A percentile compares a stretch with the other conserved stretches of the same genome.
These are phyloP conservation scores for Syncephalis plumigaleata DNA, from an alignment of 371 early-diverging fungal species.

Conservation along the genomic window DNA sequence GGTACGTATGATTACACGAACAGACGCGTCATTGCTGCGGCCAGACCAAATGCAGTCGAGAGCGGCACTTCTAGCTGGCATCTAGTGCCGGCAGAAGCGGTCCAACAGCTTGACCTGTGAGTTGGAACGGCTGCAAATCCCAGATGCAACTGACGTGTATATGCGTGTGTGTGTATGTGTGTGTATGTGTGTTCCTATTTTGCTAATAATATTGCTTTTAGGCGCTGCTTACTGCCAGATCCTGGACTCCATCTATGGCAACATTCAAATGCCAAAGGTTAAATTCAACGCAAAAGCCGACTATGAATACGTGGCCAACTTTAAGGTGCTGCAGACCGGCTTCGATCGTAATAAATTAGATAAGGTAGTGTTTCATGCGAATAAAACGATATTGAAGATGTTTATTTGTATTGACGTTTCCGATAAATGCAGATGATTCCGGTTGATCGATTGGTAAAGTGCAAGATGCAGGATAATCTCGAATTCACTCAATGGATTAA, in stretches of 20 bases:
- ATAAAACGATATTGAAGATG: not conserved
- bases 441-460: slow-evolving; percentile 71
- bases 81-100: not conserved
- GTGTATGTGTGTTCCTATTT: too few relatives aligned
- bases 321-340: slow-evolving; percentile 52
- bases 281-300: slow-evolving; percentile 65
- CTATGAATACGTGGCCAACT: slow-evolving; percentile 67
- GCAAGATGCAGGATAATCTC: slow-evolving; percentile 92
- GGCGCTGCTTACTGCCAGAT: slow-evolving; percentile 67
- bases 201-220: slow-evolving; percentile 7
- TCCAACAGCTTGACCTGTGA: too few relatives aligned
- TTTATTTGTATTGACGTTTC: not conserved
- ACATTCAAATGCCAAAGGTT: slow-evolving; percentile 47
- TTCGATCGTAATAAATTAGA: slow-evolving; percentile 46
- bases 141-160: too few relatives aligned
- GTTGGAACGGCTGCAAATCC: too few relatives aligned
- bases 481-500: slow-evolving; percentile 93
- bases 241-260: slow-evolving; percentile 58
- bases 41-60: not conserved
- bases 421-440: slow-evolving; percentile 44
- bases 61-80: too few relatives aligned
- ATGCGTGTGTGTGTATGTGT: too few relatives aligned
- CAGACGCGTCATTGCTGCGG: not conserved
- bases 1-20: slow-evolving; percentile 24
- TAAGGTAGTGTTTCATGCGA: slow-evolving; percentile 17